A percentile compares a stretch with the other conserved stretches of the same genome.
Conservation (phyloP, 2,329 filamentous ascomycete species). For the Xylaria polymorpha region DNA sequence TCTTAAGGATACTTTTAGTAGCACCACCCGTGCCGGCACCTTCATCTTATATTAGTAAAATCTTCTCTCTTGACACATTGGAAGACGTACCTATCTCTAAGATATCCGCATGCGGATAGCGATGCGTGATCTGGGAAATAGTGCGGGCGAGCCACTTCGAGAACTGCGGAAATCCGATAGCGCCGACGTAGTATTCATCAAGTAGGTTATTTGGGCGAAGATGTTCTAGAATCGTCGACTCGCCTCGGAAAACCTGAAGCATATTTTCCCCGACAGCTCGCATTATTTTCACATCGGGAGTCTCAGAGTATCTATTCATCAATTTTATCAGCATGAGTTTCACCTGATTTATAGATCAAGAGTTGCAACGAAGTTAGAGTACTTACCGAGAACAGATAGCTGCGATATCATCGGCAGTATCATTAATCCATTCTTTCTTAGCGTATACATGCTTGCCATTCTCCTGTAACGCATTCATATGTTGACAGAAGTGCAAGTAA, state of each 20-base stretch:
- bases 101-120: slow-evolving; percentile 11
- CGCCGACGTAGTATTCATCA: not conserved
- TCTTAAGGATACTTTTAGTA: not conserved
- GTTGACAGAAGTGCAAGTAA: not conserved
- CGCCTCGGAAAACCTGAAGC: not conserved
- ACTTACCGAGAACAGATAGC: not conserved
- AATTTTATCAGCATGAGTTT: too few relatives aligned
- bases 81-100: not conserved
- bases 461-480: not conserved
- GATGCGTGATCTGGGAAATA: not conserved
- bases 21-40: slow-evolving; percentile 16
- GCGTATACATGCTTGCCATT: not conserved
- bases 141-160: not conserved
- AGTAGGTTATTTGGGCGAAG: not conserved
- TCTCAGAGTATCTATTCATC: not conserved
- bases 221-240: not conserved
- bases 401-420: not conserved
- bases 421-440: not conserved
- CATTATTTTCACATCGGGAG: not conserved
- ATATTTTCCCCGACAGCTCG: not conserved
- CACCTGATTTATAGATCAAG: too few relatives aligned
- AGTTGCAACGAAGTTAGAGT: not conserved
- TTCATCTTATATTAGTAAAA: not conserved
- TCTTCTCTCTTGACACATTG: not conserved
- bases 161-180: not conserved